A percentile compares a stretch with the other conserved stretches of the same genome.
phyloP scores from a whole-genome alignment of 305 asterid species.

The Andrographis paniculata region DNA sequence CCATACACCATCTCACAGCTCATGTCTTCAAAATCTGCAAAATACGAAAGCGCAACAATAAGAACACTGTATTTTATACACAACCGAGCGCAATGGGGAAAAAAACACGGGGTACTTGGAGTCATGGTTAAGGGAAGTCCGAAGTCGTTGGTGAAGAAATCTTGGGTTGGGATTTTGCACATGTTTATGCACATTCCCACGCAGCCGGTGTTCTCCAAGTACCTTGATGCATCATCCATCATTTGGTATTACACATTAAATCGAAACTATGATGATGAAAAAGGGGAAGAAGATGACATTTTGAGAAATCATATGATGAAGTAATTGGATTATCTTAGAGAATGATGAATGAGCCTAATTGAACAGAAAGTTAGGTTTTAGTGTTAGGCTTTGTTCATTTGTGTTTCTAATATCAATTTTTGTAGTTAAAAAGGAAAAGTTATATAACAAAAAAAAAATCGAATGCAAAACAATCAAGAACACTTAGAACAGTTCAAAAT shows the following conservation, averaged over 20 bases:
- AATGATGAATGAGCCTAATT: too few species aligned
- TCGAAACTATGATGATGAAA: background rate
- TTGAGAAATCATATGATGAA: background rate
- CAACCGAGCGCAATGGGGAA: background rate
- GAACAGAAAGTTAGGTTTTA: too few species aligned
- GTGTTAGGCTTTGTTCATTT: too few species aligned
- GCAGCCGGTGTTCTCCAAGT: slow-evolving; percentile 90
- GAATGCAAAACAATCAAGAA: too few species aligned
- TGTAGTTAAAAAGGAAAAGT: too few species aligned
- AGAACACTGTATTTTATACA: too few species aligned
- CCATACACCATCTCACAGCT: slow-evolving; percentile 92
- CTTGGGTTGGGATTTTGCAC: slow-evolving; percentile 97
- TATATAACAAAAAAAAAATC: too few species aligned
- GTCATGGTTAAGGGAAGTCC: slow-evolving; percentile 95
- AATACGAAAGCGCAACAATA: background rate
- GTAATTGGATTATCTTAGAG: background rate
- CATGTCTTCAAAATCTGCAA: slow-evolving; percentile 90
- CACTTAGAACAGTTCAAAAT: too few species aligned
- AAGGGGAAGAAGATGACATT: background rate
- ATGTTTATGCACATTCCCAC: slow-evolving; percentile 89
- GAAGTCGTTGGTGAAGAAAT: slow-evolving; percentile 88
- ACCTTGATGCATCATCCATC: slow-evolving; percentile 30
- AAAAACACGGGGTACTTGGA: slow-evolving; percentile 44
- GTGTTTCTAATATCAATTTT: too few species aligned
- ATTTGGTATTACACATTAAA: background rate